Evolutionary conservation across 805 yeast species (phyloP).

Genomic region (Hanseniaspora hatyaiensis): DNA sequence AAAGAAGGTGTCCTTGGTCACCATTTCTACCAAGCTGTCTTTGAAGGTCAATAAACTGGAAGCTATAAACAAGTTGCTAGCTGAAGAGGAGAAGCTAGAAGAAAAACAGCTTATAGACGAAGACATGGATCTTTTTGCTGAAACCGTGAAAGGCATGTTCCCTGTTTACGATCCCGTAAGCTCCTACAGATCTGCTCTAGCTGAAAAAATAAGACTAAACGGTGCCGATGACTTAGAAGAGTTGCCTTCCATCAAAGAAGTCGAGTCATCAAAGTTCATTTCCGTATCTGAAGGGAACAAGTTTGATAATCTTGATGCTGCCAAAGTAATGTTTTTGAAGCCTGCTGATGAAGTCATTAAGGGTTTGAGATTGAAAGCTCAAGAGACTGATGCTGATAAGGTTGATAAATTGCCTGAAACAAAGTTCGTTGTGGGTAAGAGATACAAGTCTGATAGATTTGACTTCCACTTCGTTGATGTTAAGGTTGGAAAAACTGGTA

Average conservation of each 20-base stretch:
- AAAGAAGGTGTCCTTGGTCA: constrained; percentile 50
- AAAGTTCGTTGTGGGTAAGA: constrained; percentile 43
- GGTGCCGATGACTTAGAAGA: constrained; percentile 72
- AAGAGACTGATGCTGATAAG: constrained; percentile 23
- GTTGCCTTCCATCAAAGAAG: constrained; percentile 79
- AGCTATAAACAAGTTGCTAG: constrained; percentile 63
- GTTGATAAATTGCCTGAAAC: constrained; percentile 22
- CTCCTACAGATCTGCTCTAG: constrained; percentile 18
- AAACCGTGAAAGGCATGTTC: constrained; percentile 64
- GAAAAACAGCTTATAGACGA: constrained; percentile 35
- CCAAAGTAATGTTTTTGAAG: constrained; percentile 64
- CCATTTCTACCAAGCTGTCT: constrained; percentile 66
- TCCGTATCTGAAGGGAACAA: constrained; percentile 91
- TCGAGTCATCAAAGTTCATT: constrained; percentile 68
- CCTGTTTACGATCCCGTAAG: constrained; percentile 48
- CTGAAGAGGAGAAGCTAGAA: constrained; percentile 52
- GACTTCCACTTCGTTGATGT: constrained; percentile 66
- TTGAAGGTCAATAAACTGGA: constrained; percentile 77
- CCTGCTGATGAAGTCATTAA: constrained; percentile 77
- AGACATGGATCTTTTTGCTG: constrained; percentile 50
- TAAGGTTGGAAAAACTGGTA: constrained; percentile 75
- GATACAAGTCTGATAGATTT: constrained; percentile 56
- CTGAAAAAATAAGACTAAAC: neutral
- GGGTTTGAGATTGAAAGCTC: constrained; percentile 49
- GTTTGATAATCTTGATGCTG: constrained; percentile 92